These are phyloP conservation scores for Botryotinia globosa DNA, from an alignment of 2,329 filamentous ascomycete genomes.

Conservation along the genomic window DNA sequence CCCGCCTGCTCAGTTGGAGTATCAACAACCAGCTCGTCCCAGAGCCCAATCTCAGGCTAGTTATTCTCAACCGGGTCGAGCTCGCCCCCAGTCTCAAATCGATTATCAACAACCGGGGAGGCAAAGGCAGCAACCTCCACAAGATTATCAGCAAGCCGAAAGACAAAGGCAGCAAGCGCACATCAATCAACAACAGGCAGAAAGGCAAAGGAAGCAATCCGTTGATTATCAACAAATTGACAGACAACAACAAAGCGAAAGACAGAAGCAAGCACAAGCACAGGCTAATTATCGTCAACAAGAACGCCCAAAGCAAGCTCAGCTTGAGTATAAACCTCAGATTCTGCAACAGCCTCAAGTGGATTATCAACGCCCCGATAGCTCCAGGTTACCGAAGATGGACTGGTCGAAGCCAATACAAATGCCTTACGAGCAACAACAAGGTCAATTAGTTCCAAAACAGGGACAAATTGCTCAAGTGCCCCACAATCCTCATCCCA, in stretches of 20 bases:
- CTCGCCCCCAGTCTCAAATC: slow-evolving; percentile 13
- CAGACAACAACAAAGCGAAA: slow-evolving; percentile 19
- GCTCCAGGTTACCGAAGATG: slow-evolving; percentile 19
- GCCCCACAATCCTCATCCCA: slow-evolving; percentile 89
- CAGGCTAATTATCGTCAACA: slow-evolving; percentile 20
- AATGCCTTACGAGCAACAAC: slow-evolving; percentile 23
- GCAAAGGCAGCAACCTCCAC: slow-evolving; percentile 16
- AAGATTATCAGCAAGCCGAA: slow-evolving; percentile 16
- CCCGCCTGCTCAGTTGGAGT: slow-evolving; percentile 6
- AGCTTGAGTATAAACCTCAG: slow-evolving; percentile 23
- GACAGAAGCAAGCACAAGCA: slow-evolving; percentile 19
- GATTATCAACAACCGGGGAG: slow-evolving; percentile 19
- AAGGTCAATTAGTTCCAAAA: slow-evolving; percentile 27
- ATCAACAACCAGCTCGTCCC: slow-evolving; percentile 14
- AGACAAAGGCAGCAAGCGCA: slow-evolving; percentile 17
- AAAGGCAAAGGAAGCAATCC: slow-evolving; percentile 18
- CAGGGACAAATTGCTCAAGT: slow-evolving; percentile 64
- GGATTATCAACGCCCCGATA: slow-evolving; percentile 26
- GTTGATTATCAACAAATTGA: slow-evolving; percentile 17
- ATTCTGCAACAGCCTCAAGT: slow-evolving; percentile 26
- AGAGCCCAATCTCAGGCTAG: slow-evolving; percentile 20
- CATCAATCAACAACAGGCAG: slow-evolving; percentile 8
- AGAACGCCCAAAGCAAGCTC: slow-evolving; percentile 23
- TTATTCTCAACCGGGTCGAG: slow-evolving; percentile 10
- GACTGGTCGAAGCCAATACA: slow-evolving; percentile 21